phyloP scores from a whole-genome alignment of 2,329 filamentous ascomycete species.

The Aspergillus niger region DNA sequence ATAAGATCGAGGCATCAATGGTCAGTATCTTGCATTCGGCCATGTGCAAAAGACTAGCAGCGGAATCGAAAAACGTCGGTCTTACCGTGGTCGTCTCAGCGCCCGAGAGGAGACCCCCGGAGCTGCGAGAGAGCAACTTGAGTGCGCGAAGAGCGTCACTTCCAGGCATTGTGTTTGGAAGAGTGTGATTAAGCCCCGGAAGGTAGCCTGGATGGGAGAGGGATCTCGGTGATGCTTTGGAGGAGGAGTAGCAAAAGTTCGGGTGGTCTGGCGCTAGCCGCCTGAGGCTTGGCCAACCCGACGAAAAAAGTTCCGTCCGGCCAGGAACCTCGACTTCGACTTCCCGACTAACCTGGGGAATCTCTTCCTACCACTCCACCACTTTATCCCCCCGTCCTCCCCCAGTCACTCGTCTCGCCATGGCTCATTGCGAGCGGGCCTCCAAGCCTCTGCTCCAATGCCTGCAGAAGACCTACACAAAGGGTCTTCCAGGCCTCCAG shows the following conservation, averaged over 20 bases:
- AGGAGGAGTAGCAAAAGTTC: constrained; percentile 36
- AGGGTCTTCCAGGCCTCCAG: constrained; percentile 35
- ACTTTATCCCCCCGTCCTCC: constrained; percentile 16
- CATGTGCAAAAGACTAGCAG: neutral
- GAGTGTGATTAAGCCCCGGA: neutral
- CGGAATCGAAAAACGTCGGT: constrained; percentile 14
- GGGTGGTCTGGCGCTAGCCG: constrained; percentile 33
- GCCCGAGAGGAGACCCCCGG: constrained; percentile 36
- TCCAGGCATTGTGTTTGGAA: constrained; percentile 36
- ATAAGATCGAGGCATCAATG: constrained; percentile 5
- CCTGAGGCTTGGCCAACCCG: constrained; percentile 36
- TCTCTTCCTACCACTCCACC: constrained; percentile 20
- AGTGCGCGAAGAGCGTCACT: constrained; percentile 39
- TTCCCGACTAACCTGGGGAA: constrained; percentile 8
- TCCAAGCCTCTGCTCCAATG: constrained; percentile 47
- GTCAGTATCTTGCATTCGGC: neutral
- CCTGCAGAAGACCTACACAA: constrained; percentile 39
- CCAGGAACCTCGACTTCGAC: constrained; percentile 17
- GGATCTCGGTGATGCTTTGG: constrained; percentile 6
- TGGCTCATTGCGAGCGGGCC: constrained; percentile 47
- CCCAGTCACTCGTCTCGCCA: constrained; percentile 18
- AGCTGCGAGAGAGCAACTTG: constrained; percentile 42
- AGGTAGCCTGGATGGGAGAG: constrained; percentile 6
- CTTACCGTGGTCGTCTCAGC: constrained; percentile 41
- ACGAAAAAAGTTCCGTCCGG: constrained; percentile 42